Conservation (phyloP, 108 stramenopile species). For the Fragilaria crotonensis region DNA sequence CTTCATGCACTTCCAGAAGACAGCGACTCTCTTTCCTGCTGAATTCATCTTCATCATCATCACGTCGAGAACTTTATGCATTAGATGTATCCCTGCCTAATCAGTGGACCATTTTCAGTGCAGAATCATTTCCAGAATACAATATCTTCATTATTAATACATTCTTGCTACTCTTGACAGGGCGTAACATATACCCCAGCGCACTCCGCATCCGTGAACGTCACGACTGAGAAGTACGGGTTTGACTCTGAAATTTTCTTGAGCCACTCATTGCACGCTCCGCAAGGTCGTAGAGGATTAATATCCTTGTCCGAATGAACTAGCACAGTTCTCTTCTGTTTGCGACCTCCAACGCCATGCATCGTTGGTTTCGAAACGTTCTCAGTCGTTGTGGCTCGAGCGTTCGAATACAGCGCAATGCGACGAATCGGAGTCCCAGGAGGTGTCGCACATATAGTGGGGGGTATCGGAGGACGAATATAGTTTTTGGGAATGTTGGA, state of each 20-base stretch:
- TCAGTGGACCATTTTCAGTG: no score
- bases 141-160: background rate
- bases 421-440: conserved; percentile 1
- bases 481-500: no score
- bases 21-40: no score
- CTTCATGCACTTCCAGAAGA: no score
- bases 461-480: no score
- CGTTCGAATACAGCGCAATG: background rate
- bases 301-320: conserved; percentile 44
- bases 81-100: no score
- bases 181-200: conserved; percentile 81
- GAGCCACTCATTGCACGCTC: conserved; percentile 96
- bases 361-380: no score
- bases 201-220: conserved; percentile 88
- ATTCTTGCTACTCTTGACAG: conserved; percentile 66
- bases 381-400: no score
- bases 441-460: no score
- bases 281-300: conserved; percentile 94
- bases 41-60: no score
- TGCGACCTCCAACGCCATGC: background rate
- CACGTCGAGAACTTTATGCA: no score
- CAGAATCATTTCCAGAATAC: no score
- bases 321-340: conserved; percentile 12
- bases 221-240: conserved; percentile 90
- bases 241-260: conserved; percentile 96